Evolutionary conservation across 306 rosid species (phyloP), one percentile per base, ranked within the genome.

Genomic region (Vigna nakashimae): DNA sequence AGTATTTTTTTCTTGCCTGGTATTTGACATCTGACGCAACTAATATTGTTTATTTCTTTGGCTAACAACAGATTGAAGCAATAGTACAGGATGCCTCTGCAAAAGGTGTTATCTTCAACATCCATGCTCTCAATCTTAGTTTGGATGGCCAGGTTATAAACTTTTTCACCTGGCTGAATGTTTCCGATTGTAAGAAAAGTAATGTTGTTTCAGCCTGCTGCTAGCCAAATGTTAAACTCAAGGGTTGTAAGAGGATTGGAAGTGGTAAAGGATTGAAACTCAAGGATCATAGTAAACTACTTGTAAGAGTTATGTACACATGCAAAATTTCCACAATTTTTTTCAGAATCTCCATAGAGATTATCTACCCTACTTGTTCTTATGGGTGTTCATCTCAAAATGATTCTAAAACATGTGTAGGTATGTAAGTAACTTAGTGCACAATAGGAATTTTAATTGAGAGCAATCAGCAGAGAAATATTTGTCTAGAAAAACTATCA

Each of bases 131-230:
- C 83, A 85, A 94, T 86, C 82, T 94, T 58, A 82, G 80, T 45
- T 86, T 92, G 90, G 97, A 94, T 55, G 80, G 83, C 87, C 97
- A 92, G 97, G 98, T 94, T 73, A 64, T 64, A 57, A 20, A 28
- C 22, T 63, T 77, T 80, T 36, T 28, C 46, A 9, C 82, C 57
- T 17, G n/a, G 53, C 46, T 63, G n/a, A 34, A 42, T 14, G 58
- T 72, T 57, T 77, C 22, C 64, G 45, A 69, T 64, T n/a, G 18
- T 40, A 7, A 4, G 59, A 28, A 14, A 9, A 26, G 64, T 65
- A 65, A 12, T 56, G 36, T 74, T 45, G 9, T 45, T 73, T 67
- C 36, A 17, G 7, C 15, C 42, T 36, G 36, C 55, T 34, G 30
- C 42, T 51, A 30, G 49, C 57, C 17, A 42, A 36, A 42, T 42